Percentiles rank a stretch among this genome's conserved stretches.
Evolutionary conservation across 2,329 filamentous ascomycete genomes (phyloP).

Genomic region (Leptographium procerum): DNA sequence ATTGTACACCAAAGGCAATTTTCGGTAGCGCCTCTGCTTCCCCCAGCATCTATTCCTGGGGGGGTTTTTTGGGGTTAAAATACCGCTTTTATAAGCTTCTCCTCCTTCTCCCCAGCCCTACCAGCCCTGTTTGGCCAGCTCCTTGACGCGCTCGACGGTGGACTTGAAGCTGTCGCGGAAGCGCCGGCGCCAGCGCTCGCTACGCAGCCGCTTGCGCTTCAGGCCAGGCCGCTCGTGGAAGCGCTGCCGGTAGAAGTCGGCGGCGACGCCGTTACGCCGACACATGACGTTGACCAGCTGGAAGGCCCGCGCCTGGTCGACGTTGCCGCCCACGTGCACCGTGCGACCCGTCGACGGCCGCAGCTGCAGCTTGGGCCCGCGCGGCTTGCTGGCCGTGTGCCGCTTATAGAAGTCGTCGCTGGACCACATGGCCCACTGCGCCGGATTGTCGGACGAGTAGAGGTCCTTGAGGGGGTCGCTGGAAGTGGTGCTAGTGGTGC

Average conservation of each 20-base stretch:
- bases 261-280: conserved; percentile 43
- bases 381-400: conserved; percentile 11
- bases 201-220: conserved; percentile 64
- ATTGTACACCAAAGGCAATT: background rate
- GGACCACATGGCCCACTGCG: conserved; percentile 12
- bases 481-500: too few species aligned
- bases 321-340: conserved; percentile 26
- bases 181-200: conserved; percentile 54
- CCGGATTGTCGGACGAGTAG: conserved; percentile 10
- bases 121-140: conserved; percentile 71
- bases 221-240: conserved; percentile 67
- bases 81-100: too few species aligned
- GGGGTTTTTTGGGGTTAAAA: too few species aligned
- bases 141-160: conserved; percentile 51
- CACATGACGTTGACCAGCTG: conserved; percentile 27
- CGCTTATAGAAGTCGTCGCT: conserved; percentile 14
- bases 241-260: conserved; percentile 46
- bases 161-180: conserved; percentile 60
- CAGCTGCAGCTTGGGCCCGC: conserved; percentile 20
- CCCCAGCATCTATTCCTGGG: too few species aligned
- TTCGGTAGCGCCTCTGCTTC: too few species aligned
- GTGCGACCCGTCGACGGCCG: conserved; percentile 33
- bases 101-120: too few species aligned
- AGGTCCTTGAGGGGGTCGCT: conserved; percentile 5
- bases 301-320: conserved; percentile 35